phyloP scores from a whole-genome alignment of 2,329 filamentous ascomycete genomes.

The Pseudogymnoascus sp. region DNA sequence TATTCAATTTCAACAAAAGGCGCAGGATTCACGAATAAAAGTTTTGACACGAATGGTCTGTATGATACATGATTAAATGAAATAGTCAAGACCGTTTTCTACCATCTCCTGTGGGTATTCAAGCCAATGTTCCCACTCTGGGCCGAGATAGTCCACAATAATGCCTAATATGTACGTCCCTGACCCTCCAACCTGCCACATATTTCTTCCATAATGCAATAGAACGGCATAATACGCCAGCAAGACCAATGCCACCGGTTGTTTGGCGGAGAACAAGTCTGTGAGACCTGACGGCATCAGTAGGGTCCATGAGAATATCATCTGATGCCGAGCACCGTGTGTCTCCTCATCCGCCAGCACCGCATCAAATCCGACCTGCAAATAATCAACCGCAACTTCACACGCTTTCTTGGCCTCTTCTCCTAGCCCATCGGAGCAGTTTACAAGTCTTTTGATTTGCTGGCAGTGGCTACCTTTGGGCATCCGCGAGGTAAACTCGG shows the following conservation, averaged over 20 bases:
- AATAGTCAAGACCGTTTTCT: not conserved
- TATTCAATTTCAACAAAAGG: not conserved
- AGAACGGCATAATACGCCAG: conserved; percentile 27
- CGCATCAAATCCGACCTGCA: conserved; percentile 25
- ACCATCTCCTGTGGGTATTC: conserved; percentile 1
- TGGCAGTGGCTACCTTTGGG: conserved; percentile 23
- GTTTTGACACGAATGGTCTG: not conserved
- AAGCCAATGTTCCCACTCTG: conserved; percentile 7
- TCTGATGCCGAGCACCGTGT: conserved; percentile 18
- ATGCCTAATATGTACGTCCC: not conserved
- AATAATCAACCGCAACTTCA: conserved; percentile 21
- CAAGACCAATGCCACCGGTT: conserved; percentile 24
- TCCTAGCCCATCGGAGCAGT: conserved; percentile 15
- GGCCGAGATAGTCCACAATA: conserved; percentile 7
- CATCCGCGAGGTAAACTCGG: conserved; percentile 16
- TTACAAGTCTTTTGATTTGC: conserved; percentile 20
- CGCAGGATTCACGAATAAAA: not conserved
- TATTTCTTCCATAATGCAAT: conserved; percentile 21
- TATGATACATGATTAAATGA: not conserved
- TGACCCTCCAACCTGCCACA: conserved; percentile 28
- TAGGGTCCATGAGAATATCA: conserved; percentile 26
- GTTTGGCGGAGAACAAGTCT: conserved; percentile 19
- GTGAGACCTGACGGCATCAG: conserved; percentile 22
- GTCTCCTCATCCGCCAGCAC: conserved; percentile 14
- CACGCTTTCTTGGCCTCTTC: conserved; percentile 24